phyloP scores from a whole-genome alignment of 345 rosid species.

The Eucalyptus globulus region DNA sequence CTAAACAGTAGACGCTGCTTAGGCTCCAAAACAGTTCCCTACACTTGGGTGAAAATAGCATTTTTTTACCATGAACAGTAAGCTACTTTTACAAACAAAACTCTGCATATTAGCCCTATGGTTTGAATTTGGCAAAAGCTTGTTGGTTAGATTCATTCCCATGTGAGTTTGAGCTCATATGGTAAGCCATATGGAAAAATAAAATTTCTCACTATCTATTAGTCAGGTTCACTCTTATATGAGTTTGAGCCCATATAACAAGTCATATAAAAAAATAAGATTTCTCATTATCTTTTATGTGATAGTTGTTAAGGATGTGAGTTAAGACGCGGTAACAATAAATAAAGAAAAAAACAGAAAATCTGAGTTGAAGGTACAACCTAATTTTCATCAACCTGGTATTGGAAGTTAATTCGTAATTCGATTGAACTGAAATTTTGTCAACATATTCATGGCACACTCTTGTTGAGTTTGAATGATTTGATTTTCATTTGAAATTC shows the following conservation, averaged over 20 bases:
- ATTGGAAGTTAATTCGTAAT: rapidly evolving
- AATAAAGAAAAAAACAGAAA: no score
- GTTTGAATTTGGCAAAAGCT: neutral
- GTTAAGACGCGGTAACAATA: no score
- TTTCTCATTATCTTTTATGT: no score
- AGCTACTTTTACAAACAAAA: neutral
- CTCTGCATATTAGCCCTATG: neutral
- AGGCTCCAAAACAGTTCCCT: neutral
- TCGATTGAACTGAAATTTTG: rapidly evolving
- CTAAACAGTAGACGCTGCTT: neutral
- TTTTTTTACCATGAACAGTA: neutral
- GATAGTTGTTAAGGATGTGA: rapidly evolving
- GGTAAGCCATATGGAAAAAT: no score
- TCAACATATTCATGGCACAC: rapidly evolving
- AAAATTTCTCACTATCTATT: rapidly evolving
- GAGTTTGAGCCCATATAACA: no score
- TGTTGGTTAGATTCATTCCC: no score
- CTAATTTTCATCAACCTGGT: no score
- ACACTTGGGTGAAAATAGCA: neutral
- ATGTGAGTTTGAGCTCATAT: no score
- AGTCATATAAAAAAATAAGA: rapidly evolving
- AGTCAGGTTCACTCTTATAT: no score
- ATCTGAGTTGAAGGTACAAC: no score
- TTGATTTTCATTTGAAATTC: no score
- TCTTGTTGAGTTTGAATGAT: no score